Percentiles rank a stretch among this genome's conserved stretches.
Conservation (phyloP, 768 basidiomycete genomes). For the Pleurotus citrinopileatus region DNA sequence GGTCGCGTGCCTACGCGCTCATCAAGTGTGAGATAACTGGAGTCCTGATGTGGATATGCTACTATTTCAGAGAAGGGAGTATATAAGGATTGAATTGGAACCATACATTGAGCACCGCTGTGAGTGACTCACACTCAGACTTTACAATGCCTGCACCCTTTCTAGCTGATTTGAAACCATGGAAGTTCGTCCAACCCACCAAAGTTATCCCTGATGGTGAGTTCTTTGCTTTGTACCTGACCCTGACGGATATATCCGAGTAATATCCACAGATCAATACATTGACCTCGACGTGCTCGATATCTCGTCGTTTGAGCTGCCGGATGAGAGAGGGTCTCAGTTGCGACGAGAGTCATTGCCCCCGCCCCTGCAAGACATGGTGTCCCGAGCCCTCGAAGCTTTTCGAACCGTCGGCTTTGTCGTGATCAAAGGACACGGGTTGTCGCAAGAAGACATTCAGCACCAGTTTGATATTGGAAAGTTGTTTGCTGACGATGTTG, state of each 20-base stretch:
- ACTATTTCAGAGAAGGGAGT: too few species aligned
- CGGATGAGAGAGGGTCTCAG: conserved; percentile 9
- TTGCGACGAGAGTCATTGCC: background rate
- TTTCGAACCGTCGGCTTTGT: conserved; percentile 14
- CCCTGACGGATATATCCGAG: background rate
- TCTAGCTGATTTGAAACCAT: background rate
- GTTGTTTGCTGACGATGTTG: conserved; percentile 12
- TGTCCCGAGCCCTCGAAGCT: conserved; percentile 11
- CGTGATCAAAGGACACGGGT: conserved; percentile 16
- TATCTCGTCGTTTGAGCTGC: conserved; percentile 12
- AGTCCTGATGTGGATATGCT: too few species aligned
- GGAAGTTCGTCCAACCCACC: background rate
- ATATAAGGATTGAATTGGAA: too few species aligned
- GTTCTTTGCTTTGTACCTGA: background rate
- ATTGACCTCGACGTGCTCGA: conserved; percentile 13
- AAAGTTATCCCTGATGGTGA: background rate
- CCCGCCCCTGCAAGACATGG: conserved; percentile 4
- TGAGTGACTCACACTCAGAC: too few species aligned
- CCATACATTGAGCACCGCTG: background rate
- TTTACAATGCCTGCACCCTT: background rate
- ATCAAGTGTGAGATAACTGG: too few species aligned
- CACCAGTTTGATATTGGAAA: conserved; percentile 16
- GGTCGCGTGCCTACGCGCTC: too few species aligned
- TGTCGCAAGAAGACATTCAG: conserved; percentile 13
- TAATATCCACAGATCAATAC: conserved; percentile 10